These are phyloP conservation scores for Cladosporium sp. DNA, from an alignment of 2,329 filamentous ascomycete genomes.

Conservation along the genomic window DNA sequence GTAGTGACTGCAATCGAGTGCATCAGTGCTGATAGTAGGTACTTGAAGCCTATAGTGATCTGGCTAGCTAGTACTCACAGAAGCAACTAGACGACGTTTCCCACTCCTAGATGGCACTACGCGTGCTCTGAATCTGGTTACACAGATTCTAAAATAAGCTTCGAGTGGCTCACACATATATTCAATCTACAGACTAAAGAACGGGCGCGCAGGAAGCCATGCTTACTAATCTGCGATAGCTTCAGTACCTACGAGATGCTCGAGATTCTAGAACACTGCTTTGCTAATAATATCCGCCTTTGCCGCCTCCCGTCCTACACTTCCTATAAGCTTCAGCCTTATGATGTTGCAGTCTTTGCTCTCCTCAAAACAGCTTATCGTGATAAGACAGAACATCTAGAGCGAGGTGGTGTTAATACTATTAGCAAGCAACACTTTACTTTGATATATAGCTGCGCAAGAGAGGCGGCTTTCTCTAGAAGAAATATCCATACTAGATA, in stretches of 20 bases:
- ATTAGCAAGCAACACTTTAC: too few species aligned
- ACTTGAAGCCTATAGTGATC: too few species aligned
- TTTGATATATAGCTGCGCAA: too few species aligned
- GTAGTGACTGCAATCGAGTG: conserved; percentile 33
- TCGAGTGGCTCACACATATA: conserved; percentile 38
- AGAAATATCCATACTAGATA: conserved; percentile 33
- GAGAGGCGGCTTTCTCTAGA: not conserved
- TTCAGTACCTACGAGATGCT: conserved; percentile 38
- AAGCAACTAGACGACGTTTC: too few species aligned
- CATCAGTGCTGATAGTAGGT: conserved; percentile 9
- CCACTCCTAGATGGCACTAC: conserved; percentile 25
- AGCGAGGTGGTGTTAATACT: too few species aligned
- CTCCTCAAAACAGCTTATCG: too few species aligned
- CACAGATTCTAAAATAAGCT: conserved; percentile 37
- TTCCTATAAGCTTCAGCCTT: too few species aligned
- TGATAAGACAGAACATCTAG: too few species aligned
- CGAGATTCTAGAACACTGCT: conserved; percentile 33
- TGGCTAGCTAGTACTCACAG: too few species aligned
- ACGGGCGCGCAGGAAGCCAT: conserved; percentile 33
- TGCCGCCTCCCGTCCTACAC: too few species aligned
- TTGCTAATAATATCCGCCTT: conserved; percentile 26
- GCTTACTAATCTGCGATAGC: conserved; percentile 20
- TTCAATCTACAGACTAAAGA: conserved; percentile 39
- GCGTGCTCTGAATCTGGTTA: conserved; percentile 24
- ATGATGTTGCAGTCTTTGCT: too few species aligned